These are phyloP conservation scores for Candida andamanensis DNA, from an alignment of 805 yeast species.

Conservation along the genomic window DNA sequence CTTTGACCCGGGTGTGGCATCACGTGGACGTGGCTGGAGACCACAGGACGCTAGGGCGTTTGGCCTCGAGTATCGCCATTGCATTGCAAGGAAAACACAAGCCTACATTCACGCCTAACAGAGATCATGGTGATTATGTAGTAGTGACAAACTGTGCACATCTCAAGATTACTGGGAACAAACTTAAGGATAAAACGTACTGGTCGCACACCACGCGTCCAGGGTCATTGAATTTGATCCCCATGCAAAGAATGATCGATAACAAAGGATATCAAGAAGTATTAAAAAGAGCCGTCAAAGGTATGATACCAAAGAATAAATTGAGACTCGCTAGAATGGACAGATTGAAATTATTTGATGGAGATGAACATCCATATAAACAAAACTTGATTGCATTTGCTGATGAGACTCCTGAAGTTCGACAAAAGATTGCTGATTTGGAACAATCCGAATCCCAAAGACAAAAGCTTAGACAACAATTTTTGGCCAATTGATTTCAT, in stretches of 20 bases:
- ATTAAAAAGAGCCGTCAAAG: slow-evolving; percentile 81
- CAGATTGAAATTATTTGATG: slow-evolving; percentile 83
- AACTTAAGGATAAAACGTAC: slow-evolving; percentile 73
- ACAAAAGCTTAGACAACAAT: slow-evolving; percentile 32
- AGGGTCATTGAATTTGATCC: slow-evolving; percentile 76
- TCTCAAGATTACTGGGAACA: slow-evolving; percentile 79
- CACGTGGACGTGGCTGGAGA: slow-evolving; percentile 89
- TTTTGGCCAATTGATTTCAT: slow-evolving; percentile 18
- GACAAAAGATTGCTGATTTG: slow-evolving; percentile 37
- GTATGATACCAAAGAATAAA: slow-evolving; percentile 93
- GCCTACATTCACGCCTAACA: slow-evolving; percentile 67
- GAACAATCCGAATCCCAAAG: slow-evolving; percentile 27
- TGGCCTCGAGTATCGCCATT: slow-evolving; percentile 84
- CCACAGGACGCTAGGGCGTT: slow-evolving; percentile 80
- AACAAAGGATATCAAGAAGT: slow-evolving; percentile 89
- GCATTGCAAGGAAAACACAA: slow-evolving; percentile 96
- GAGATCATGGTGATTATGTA: slow-evolving; percentile 94
- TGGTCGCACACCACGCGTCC: slow-evolving; percentile 89
- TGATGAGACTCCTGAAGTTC: slow-evolving; percentile 59
- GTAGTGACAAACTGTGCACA: slow-evolving; percentile 90
- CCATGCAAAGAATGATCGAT: slow-evolving; percentile 71
- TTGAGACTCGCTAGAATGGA: slow-evolving; percentile 73
- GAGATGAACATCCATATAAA: slow-evolving; percentile 80
- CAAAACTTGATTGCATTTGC: slow-evolving; percentile 81
- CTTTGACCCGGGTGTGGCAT: slow-evolving; percentile 90